Evolutionary conservation across 495 filamentous ascomycete species (phyloP).

Genomic region (Penicillium antarcticum): DNA sequence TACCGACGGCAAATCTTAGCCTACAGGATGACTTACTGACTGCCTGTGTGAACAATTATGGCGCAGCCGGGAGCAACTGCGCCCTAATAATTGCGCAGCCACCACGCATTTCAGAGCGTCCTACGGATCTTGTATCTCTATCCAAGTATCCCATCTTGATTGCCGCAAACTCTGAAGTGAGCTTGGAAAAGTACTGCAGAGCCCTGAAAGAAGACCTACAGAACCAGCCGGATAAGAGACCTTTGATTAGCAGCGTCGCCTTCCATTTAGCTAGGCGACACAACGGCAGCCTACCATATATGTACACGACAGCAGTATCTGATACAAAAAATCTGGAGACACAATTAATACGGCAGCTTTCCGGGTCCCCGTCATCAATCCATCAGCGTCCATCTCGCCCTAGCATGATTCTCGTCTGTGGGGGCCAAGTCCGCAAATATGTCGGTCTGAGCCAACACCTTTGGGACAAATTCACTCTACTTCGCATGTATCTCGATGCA

Average conservation of each 20-base stretch:
- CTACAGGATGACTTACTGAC: conserved; percentile 22
- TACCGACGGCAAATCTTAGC: conserved; percentile 19
- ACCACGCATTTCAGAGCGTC: not conserved
- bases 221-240: not conserved
- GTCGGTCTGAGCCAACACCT: conserved; percentile 19
- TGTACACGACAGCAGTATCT: conserved; percentile 1
- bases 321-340: not conserved
- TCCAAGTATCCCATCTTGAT: not conserved
- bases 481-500: conserved; percentile 32
- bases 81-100: conserved; percentile 34
- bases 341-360: not conserved
- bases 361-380: not conserved
- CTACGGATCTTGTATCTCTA: not conserved
- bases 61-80: conserved; percentile 48
- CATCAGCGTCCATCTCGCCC: not conserved
- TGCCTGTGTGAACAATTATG: conserved; percentile 49
- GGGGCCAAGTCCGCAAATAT: conserved; percentile 23
- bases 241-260: not conserved
- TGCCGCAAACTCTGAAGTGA: not conserved
- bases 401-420: conserved; percentile 28
- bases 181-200: not conserved
- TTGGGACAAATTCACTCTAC: conserved; percentile 21
- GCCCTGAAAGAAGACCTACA: not conserved
- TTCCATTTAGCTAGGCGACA: not conserved
- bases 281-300: not conserved